Evolutionary conservation across 495 filamentous ascomycete species (phyloP).

Genomic region (Talaromyces proteolyticus): DNA sequence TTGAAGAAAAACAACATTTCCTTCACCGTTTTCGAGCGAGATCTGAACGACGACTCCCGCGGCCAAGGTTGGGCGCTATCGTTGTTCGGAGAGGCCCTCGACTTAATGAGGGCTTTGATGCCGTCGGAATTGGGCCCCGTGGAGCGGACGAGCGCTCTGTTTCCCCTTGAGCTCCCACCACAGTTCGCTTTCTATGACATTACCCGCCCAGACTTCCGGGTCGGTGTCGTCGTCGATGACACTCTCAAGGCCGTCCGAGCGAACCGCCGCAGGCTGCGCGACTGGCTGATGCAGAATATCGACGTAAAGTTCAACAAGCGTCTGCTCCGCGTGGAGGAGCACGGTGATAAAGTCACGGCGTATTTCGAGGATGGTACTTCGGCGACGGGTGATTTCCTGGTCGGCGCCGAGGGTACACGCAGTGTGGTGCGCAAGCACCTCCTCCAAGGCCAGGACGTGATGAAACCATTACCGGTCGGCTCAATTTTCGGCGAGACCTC

Average conservation of each 20-base stretch:
- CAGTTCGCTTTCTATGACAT: neutral
- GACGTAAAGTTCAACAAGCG: neutral
- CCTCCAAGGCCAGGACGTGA: slow-evolving; percentile 18
- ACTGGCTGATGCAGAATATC: neutral
- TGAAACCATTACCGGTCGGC: slow-evolving; percentile 1
- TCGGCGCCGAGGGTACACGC: slow-evolving; percentile 13
- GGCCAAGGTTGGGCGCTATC: slow-evolving; percentile 44
- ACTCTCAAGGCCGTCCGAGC: neutral
- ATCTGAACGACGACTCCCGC: slow-evolving; percentile 21
- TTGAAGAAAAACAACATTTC: slow-evolving; percentile 31
- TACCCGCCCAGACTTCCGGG: neutral
- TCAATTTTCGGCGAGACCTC: neutral
- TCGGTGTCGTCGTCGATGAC: neutral
- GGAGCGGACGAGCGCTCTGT: no score
- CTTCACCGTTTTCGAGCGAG: slow-evolving; percentile 40
- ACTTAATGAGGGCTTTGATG: neutral
- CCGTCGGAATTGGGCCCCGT: no score
- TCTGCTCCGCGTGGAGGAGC: neutral
- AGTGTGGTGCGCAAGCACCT: slow-evolving; percentile 5
- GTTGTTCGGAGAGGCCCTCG: slow-evolving; percentile 32
- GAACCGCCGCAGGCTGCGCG: neutral
- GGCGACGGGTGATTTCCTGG: slow-evolving; percentile 9
- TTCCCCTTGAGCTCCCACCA: neutral
- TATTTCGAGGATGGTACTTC: slow-evolving; percentile 12
- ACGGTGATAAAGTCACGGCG: neutral